These are phyloP conservation scores for Sicyos baderoa DNA, from an alignment of 306 rosid genomes.

Conservation along the genomic window DNA sequence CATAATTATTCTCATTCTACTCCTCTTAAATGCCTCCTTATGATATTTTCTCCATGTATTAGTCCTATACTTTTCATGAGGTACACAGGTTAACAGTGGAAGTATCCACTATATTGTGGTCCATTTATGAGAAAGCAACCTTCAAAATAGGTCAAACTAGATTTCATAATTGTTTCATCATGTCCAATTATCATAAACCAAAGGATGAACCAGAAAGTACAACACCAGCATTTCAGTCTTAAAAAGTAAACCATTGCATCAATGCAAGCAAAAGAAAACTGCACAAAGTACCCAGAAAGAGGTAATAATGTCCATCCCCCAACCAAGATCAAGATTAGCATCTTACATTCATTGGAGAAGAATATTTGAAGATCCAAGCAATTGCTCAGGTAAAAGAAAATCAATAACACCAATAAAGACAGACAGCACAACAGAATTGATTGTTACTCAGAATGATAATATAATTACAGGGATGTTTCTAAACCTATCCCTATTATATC, in stretches of 20 bases:
- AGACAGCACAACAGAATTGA: constrained; percentile 50
- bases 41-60: too few relatives aligned
- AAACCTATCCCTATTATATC: constrained; percentile 31
- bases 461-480: constrained; percentile 60
- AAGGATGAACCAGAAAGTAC: constrained; percentile 4
- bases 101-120: too few relatives aligned
- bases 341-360: constrained; percentile 26
- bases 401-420: constrained; percentile 46
- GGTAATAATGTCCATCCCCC: constrained; percentile 10
- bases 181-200: not conserved
- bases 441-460: constrained; percentile 23
- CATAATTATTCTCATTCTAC: too few relatives aligned
- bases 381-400: constrained; percentile 46
- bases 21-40: too few relatives aligned
- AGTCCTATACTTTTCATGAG: too few relatives aligned
- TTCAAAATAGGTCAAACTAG: not conserved
- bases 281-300: constrained; percentile 10
- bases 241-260: not conserved
- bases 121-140: not conserved
- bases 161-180: too few relatives aligned
- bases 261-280: not conserved
- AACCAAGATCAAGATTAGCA: constrained; percentile 31
- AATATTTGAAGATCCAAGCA: constrained; percentile 51
- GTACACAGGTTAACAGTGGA: too few relatives aligned
- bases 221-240: constrained; percentile 1